phyloP scores from a whole-genome alignment of 2,329 filamentous ascomycete genomes.

The Phialemoniopsis sp. region DNA sequence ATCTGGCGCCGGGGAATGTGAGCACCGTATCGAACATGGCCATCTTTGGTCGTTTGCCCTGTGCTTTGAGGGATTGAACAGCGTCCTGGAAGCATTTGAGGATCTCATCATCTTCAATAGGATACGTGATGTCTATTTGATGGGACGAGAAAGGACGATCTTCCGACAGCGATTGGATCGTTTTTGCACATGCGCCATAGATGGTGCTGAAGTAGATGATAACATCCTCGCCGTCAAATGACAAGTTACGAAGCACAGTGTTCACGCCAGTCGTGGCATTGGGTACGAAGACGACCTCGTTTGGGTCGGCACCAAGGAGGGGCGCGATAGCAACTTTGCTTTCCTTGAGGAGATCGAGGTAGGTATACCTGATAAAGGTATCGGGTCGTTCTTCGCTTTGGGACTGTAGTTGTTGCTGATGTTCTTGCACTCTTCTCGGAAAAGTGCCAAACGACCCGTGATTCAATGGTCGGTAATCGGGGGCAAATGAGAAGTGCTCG shows the following conservation, averaged over 20 bases:
- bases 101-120: conserved; percentile 55
- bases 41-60: conserved; percentile 51
- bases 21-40: conserved; percentile 69
- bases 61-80: conserved; percentile 39
- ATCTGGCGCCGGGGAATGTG: conserved; percentile 60
- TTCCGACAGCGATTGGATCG: conserved; percentile 56
- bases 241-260: conserved; percentile 62
- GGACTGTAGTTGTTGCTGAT: conserved; percentile 40
- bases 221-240: conserved; percentile 55
- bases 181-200: conserved; percentile 64
- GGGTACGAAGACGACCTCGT: conserved; percentile 63
- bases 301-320: conserved; percentile 53
- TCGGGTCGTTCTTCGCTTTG: conserved; percentile 55
- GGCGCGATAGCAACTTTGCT: conserved; percentile 53
- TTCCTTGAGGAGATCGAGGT: conserved; percentile 48
- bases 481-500: conserved; percentile 20
- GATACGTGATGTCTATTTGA: conserved; percentile 54
- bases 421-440: conserved; percentile 48
- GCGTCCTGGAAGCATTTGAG: conserved; percentile 46
- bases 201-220: conserved; percentile 65
- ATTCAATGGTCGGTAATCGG: conserved; percentile 24
- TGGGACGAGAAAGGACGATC: conserved; percentile 34
- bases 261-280: conserved; percentile 73
- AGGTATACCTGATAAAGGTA: conserved; percentile 58
- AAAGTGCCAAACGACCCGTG: conserved; percentile 64